Evolutionary conservation across 2,329 filamentous ascomycete genomes (phyloP), one percentile per base, ranked within the genome.

Genomic region (Colletotrichum tropicale): DNA sequence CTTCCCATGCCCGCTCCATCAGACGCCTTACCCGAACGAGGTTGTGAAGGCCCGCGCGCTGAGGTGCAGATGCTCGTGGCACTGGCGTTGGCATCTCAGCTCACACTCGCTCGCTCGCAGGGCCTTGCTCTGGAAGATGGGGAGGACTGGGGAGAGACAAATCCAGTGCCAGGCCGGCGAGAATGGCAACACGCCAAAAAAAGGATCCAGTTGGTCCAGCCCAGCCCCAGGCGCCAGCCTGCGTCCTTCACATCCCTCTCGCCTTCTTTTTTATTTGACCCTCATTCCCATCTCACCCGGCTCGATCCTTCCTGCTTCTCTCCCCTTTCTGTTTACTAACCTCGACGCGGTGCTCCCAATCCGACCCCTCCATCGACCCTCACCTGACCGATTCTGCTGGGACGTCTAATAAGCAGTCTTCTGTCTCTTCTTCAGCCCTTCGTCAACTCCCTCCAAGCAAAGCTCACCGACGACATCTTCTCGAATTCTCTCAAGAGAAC

Each of bases 31-130:
- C 26, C 36, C 62, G 30, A 64, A 75, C 55, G 55, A 52, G 68
- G 30, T 38, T 28, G 28, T 21, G 55, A 56, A 30, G 28, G 48
- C 34, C 62, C 64, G 62, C 62, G 56, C 65, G 62, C 73, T 68
- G 62, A 73, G 73, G 69, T 72, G 62, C 69, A 64, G 62, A 72
- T 67, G 70, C 69, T 72, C 72, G 69, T 75, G 73, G 70, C 62
- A 58, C 70, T 73, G 65, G 66, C 43, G 30, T 67, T 48, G 69
- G 69, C 68, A 65, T 72, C 73, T 73, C 70, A 68, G 73, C 70
- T 73, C 64, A 43, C 32, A 21, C 43, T 48, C 21, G 30, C 34
- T 32, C 28, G 58, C 56, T 60, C 28, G 28, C 56, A 64, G 65
- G 43, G 43, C 43, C 43, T 48, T 48, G 43, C 65, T 30, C 58